Percentiles rank a stretch among this genome's conserved stretches.
These are phyloP conservation scores for Aureoboletus auriporus DNA, from an alignment of 768 basidiomycete species.

Conservation along the genomic window DNA sequence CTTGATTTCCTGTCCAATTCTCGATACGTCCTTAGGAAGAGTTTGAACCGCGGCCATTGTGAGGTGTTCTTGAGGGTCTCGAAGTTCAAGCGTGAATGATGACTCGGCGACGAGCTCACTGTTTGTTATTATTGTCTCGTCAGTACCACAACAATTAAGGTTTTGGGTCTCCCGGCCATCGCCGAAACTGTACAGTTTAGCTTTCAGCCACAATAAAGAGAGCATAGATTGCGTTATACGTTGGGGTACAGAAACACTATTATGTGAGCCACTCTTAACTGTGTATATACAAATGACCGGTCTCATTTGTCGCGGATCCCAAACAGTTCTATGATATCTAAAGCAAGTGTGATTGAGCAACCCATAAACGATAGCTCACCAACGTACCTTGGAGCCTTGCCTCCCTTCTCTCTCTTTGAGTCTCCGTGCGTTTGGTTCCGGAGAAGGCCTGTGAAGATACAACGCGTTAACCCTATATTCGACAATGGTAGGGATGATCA, in stretches of 20 bases:
- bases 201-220: background rate
- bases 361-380: background rate
- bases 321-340: conserved; percentile 61
- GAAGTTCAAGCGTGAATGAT: conserved; percentile 11
- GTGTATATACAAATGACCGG: background rate
- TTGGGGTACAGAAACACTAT: conserved; percentile 7
- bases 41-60: conserved; percentile 63
- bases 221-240: conserved; percentile 6
- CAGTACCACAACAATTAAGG: conserved; percentile 17
- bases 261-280: too few species aligned
- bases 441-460: conserved; percentile 65
- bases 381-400: conserved; percentile 72
- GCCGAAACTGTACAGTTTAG: conserved; percentile 30
- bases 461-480: background rate
- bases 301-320: conserved; percentile 33
- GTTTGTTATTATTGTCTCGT: conserved; percentile 17
- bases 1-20: conserved; percentile 82
- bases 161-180: conserved; percentile 18
- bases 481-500: background rate
- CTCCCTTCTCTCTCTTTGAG: conserved; percentile 70
- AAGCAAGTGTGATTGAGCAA: background rate
- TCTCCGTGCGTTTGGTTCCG: conserved; percentile 73
- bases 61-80: conserved; percentile 32
- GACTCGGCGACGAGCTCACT: conserved; percentile 22
- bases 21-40: conserved; percentile 80